Evolutionary conservation across 257 asterid species (phyloP), one percentile per base, ranked within the genome.

Genomic region (Salvia miltiorrhiza): DNA sequence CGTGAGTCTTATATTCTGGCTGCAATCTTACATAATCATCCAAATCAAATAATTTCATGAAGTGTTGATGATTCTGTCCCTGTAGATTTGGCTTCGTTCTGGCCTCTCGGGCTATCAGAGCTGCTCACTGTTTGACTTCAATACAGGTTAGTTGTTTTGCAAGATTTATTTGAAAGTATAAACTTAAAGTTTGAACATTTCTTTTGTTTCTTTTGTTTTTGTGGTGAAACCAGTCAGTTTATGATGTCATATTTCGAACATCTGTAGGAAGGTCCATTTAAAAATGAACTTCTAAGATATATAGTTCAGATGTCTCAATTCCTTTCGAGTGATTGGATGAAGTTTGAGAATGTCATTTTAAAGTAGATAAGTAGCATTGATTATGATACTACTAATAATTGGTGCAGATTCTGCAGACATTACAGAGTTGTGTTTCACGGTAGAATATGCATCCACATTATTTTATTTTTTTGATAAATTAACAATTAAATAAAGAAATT

Each of bases 121-220:
- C 97, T 64, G 99, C 99, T 78, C 99, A 94, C 80, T 94, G 97
- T 78, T 87, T 94, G 84, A 94, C 99, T 48, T 94, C 97, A 43
- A 94, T 94, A 81, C 99, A 94, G 96, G 99, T 90, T 67, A 67
- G 84, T 77, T 60, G 23, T 63, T 32, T 70, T 74, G 14, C 59
- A 73, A 26, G 49, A 59, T 50, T 68, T 19, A 14, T 39, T 20
- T 3, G 37, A 26, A 58, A 28, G 2, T 28, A 16, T 16, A 28
- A n/a, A 56, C 30, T 52, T 47, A 7, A 52, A 28, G 41, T 9
- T 23, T 60, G 61, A 3, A 43, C 19, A 1, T 33, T 74, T 52
- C n/a, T n/a, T n/a, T n/a, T n/a, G n/a, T n/a, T n/a, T n/a, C n/a
- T n/a, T n/a, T n/a, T n/a, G n/a, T n/a, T 12, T 70, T 45, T 20